These are phyloP conservation scores for Pholiota microspora DNA, from an alignment of 768 basidiomycete genomes.

Conservation along the genomic window DNA sequence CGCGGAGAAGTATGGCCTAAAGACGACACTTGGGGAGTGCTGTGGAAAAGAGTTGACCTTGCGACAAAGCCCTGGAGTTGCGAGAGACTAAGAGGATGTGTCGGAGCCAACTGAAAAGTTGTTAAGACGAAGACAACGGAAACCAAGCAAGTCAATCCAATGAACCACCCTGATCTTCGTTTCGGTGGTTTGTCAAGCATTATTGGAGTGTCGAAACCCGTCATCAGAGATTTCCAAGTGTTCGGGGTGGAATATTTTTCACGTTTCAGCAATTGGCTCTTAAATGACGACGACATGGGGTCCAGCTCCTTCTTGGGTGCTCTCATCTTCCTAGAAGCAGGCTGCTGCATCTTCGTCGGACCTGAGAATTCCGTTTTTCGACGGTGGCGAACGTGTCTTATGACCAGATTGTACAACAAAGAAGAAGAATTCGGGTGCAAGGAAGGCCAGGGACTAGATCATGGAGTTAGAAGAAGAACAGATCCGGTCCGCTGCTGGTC, in stretches of 20 bases:
- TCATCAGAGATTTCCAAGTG: slow-evolving; percentile 17
- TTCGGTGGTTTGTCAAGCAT: slow-evolving; percentile 6
- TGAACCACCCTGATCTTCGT: slow-evolving; percentile 26
- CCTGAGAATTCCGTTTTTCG: not conserved
- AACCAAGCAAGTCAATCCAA: slow-evolving; percentile 24
- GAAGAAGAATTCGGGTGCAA: slow-evolving; percentile 14
- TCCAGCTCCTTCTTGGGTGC: not conserved
- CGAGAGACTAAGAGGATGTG: slow-evolving; percentile 9
- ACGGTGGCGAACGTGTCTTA: slow-evolving; percentile 17
- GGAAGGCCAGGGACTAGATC: slow-evolving; percentile 13
- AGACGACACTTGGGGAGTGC: not conserved
- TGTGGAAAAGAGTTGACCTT: slow-evolving; percentile 5
- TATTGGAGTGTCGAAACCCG: slow-evolving; percentile 19
- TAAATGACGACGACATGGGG: slow-evolving; percentile 1
- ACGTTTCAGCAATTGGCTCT: not conserved
- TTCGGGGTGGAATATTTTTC: slow-evolving; percentile 5
- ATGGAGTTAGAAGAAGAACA: slow-evolving; percentile 25
- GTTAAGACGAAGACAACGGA: slow-evolving; percentile 24
- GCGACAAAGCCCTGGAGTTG: slow-evolving; percentile 14
- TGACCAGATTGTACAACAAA: slow-evolving; percentile 19
- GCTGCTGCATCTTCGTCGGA: not conserved
- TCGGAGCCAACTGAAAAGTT: slow-evolving; percentile 14
- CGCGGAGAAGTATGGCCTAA: slow-evolving; percentile 2
- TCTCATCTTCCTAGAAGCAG: slow-evolving; percentile 11
- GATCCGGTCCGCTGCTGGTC: slow-evolving; percentile 7